Evolutionary conservation across 1,139 yeast species (phyloP).

Genomic region (Hansenula anomala): DNA sequence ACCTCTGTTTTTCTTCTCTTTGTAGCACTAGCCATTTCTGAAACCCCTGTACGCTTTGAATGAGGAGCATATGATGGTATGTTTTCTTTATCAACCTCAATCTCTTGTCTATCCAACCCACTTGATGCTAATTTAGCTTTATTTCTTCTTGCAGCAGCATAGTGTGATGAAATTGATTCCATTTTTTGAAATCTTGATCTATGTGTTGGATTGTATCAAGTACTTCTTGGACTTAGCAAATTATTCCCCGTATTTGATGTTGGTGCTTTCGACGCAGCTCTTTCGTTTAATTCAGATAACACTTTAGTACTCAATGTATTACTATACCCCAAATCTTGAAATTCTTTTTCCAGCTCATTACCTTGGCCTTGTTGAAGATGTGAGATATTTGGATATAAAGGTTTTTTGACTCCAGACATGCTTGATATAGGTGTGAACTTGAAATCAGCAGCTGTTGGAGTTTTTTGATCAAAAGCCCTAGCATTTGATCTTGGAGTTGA

Average conservation of each 20-base stretch:
- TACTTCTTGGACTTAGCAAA: slow-evolving; percentile 14
- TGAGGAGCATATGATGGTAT: slow-evolving; percentile 19
- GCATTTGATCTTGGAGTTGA: slow-evolving; percentile 5
- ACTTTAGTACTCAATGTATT: slow-evolving; percentile 27
- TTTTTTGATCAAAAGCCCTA: slow-evolving; percentile 4
- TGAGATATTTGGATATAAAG: slow-evolving; percentile 18
- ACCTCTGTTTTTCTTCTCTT: slow-evolving; percentile 20
- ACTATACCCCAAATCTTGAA: slow-evolving; percentile 20
- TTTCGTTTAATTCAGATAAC: slow-evolving; percentile 25
- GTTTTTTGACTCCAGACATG: slow-evolving; percentile 1
- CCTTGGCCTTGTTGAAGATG: slow-evolving; percentile 4
- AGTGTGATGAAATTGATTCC: slow-evolving; percentile 29
- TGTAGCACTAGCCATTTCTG: slow-evolving; percentile 11
- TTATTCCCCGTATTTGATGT: slow-evolving; percentile 3
- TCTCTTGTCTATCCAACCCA: slow-evolving; percentile 6
- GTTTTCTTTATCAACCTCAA: slow-evolving; percentile 19
- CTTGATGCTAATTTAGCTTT: background rate
- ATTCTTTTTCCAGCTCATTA: slow-evolving; percentile 9
- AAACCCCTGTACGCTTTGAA: slow-evolving; percentile 15
- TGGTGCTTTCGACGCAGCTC: slow-evolving; percentile 22
- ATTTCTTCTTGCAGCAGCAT: slow-evolving; percentile 20
- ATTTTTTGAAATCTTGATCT: slow-evolving; percentile 23
- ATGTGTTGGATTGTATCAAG: slow-evolving; percentile 18
- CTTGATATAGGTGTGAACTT: slow-evolving; percentile 13
- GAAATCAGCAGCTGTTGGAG: slow-evolving; percentile 14